These are phyloP conservation scores for Wickerhamiella spandovensis DNA, from an alignment of 805 yeast species.

Conservation along the genomic window DNA sequence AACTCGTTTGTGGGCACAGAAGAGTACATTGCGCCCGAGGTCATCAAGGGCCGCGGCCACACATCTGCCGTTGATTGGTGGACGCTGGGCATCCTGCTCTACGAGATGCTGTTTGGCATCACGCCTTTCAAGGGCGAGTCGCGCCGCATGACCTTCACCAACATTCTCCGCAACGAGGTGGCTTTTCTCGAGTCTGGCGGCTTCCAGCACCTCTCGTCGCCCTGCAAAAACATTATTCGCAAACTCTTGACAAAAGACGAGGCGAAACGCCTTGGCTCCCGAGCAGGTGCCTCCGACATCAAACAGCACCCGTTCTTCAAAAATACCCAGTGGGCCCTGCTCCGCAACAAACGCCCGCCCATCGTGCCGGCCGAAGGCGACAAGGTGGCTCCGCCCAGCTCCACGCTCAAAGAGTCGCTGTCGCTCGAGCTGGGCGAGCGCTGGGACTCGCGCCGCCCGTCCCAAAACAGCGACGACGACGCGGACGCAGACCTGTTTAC, in stretches of 20 bases:
- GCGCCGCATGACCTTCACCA: slow-evolving; percentile 79
- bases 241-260: slow-evolving; percentile 84
- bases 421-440: slow-evolving; percentile 19
- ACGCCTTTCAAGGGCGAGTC: slow-evolving; percentile 93
- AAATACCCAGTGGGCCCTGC: slow-evolving; percentile 85
- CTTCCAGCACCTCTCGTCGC: slow-evolving; percentile 47
- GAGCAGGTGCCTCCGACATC: slow-evolving; percentile 89
- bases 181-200: slow-evolving; percentile 50
- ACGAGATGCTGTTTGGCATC: slow-evolving; percentile 89
- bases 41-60: slow-evolving; percentile 92
- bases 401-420: slow-evolving; percentile 13
- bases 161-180: slow-evolving; percentile 73
- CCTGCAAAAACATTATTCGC: slow-evolving; percentile 66
- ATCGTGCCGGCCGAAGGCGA: slow-evolving; percentile 66
- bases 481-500: slow-evolving; percentile 16
- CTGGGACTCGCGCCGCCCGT: slow-evolving; percentile 15
- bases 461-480: slow-evolving; percentile 11
- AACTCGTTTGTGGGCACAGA: slow-evolving; percentile 98
- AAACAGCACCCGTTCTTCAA: slow-evolving; percentile 87
- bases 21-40: slow-evolving; percentile 98
- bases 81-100: slow-evolving; percentile 88
- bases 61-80: slow-evolving; percentile 99
- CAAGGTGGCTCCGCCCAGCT: background rate
- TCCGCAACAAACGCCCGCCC: slow-evolving; percentile 89
- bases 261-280: slow-evolving; percentile 74